Evolutionary conservation across 2,329 filamentous ascomycete genomes (phyloP).

Genomic region (Pyrenophora teres): DNA sequence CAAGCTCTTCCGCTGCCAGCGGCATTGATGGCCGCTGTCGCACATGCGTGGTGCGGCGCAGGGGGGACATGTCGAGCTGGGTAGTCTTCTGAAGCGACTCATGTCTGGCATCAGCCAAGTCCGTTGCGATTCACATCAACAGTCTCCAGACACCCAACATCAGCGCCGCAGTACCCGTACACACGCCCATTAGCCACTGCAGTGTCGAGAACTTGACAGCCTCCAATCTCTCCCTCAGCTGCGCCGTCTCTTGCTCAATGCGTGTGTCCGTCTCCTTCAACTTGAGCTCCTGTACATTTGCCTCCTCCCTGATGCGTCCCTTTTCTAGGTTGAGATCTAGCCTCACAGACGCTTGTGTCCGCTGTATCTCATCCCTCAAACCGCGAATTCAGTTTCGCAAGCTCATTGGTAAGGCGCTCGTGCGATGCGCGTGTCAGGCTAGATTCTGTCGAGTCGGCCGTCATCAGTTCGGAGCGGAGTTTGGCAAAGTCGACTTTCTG

Average conservation of each 20-base stretch:
- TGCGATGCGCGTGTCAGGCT: conserved; percentile 87
- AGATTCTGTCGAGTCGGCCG: conserved; percentile 87
- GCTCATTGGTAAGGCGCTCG: conserved; percentile 90
- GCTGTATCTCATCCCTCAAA: conserved; percentile 92
- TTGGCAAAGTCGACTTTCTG: conserved; percentile 99
- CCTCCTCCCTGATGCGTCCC: conserved; percentile 93
- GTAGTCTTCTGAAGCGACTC: conserved; percentile 1
- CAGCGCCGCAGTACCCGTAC: conserved; percentile 67
- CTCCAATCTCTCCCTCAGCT: conserved; percentile 87
- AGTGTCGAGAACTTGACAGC: conserved; percentile 97
- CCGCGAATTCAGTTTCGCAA: conserved; percentile 88
- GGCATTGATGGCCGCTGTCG: conserved; percentile 26
- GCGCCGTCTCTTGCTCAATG: conserved; percentile 93
- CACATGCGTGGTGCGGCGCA: conserved; percentile 25
- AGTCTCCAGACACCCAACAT: conserved; percentile 71
- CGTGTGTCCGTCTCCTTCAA: conserved; percentile 98
- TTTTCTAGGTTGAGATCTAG: conserved; percentile 96
- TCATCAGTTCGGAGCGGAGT: conserved; percentile 89
- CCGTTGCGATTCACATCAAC: conserved; percentile 58
- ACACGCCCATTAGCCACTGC: conserved; percentile 91
- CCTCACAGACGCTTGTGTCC: conserved; percentile 90
- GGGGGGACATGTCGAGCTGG: conserved; percentile 8
- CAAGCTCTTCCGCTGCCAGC: conserved; percentile 14
- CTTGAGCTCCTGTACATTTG: conserved; percentile 94
- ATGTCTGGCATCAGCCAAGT: conserved; percentile 6